phyloP scores from a whole-genome alignment of 208 protist genomes.

The Endotrypanum monterogeii region DNA sequence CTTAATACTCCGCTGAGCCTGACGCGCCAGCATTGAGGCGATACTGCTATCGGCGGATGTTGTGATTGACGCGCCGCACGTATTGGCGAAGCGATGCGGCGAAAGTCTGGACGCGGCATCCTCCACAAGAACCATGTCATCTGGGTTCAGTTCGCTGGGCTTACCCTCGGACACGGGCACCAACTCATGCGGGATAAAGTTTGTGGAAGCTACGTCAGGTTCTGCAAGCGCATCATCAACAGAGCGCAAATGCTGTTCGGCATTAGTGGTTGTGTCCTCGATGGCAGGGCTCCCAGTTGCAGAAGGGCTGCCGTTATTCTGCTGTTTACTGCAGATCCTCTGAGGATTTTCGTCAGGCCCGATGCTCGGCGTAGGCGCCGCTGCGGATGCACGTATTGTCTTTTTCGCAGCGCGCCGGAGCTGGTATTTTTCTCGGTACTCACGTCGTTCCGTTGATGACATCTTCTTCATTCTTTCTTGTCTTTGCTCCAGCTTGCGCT shows the following conservation, averaged over 20 bases:
- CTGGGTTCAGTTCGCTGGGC: background rate
- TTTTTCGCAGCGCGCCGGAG: constrained; percentile 29
- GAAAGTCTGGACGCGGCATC: constrained; percentile 13
- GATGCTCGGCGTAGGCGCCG: background rate
- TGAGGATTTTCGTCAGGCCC: background rate
- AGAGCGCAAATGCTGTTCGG: background rate
- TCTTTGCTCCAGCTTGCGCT: constrained; percentile 33
- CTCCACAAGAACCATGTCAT: background rate
- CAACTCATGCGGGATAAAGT: background rate
- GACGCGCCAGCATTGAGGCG: constrained; percentile 2
- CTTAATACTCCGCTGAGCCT: constrained; percentile 23
- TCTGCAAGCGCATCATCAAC: background rate
- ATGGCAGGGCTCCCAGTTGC: background rate
- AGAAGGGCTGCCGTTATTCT: background rate
- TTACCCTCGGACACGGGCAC: background rate
- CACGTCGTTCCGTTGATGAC: constrained; percentile 27
- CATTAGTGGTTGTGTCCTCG: background rate
- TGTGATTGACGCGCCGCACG: background rate
- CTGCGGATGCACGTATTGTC: constrained; percentile 6
- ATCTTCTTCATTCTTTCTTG: constrained; percentile 26
- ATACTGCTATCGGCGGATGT: background rate
- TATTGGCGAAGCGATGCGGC: constrained; percentile 19
- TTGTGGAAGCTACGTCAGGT: background rate
- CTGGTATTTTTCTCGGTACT: constrained; percentile 26
- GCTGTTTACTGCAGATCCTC: background rate